Evolutionary conservation across 2,329 filamentous ascomycete species (phyloP), one percentile per base, ranked within the genome.

Genomic region (Verticillium albo-atrum): DNA sequence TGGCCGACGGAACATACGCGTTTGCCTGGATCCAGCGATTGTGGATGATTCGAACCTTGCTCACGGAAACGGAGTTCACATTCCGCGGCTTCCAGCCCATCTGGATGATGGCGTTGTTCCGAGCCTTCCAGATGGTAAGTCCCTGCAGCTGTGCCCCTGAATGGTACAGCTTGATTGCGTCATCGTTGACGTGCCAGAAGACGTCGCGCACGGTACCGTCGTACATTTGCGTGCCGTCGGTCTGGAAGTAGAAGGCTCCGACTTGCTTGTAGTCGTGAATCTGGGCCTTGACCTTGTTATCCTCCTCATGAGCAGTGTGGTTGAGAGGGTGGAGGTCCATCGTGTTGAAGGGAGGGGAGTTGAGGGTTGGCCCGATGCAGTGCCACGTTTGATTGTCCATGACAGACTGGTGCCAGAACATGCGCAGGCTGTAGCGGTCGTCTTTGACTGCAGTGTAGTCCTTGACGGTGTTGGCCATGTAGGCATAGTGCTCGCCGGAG

Each of bases 201-300:
- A 71, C 67, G 57, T 74, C 68, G 15, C 61, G 63, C 23, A 73
- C 65, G 14, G 67, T 65, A 42, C 68, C 68, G 0, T 71, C 59
- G 58, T 75, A 74, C 54, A 73, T 67, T 47, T 73, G 66, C 37
- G 68, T 69, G 23, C 73, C 73, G 61, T 75, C 73, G 1, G 73
- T 75, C 62, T 75, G 73, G 25, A 62, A 63, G 57, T 70, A 75
- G 60, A 70, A 75, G 12, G 72, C 70, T 10, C 73, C 73, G 32
- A 75, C 73, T 60, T 75, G 73, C 63, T 75, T 75, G 61, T 74
- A 75, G 57, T 75, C 73, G 2, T 58, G 67, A 10, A 65, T 64
- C 20, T 67, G 57, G 35, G 69, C 66, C 14, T 55, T 59, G 32
- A 65, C 62, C 6, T 55, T 54, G 17, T 52, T 57, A 14, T 60